phyloP scores from a whole-genome alignment of 164 flowering plant species.

The Liriodendron chinense region DNA sequence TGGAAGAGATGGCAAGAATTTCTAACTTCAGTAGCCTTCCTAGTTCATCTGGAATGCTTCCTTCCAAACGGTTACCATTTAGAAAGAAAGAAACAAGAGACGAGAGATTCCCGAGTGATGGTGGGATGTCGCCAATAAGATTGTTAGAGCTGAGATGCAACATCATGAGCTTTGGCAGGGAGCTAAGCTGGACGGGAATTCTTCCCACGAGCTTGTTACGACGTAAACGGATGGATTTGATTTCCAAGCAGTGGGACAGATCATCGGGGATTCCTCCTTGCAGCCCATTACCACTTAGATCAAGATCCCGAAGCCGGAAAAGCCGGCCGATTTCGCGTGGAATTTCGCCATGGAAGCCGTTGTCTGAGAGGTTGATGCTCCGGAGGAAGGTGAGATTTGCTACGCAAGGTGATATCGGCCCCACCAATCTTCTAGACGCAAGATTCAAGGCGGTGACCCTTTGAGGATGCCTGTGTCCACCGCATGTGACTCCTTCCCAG shows the following conservation, averaged over 20 bases:
- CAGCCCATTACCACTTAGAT: conserved; percentile 29
- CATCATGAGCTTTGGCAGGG: background rate
- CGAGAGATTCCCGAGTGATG: conserved; percentile 19
- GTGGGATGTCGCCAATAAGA: conserved; percentile 19
- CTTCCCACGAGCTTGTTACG: conserved; percentile 2
- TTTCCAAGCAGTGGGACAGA: conserved; percentile 12
- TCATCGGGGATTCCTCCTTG: conserved; percentile 31
- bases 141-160: background rate
- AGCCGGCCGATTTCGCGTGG: conserved; percentile 13
- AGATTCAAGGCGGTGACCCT: too few relatives aligned
- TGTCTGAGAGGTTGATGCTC: too few relatives aligned
- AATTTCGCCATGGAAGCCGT: too few relatives aligned
- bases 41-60: background rate
- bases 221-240: background rate
- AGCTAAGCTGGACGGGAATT: background rate
- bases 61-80: background rate
- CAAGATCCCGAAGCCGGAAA: conserved; percentile 23
- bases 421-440: too few relatives aligned
- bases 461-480: too few relatives aligned
- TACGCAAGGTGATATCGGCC: too few relatives aligned
- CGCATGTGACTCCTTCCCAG: too few relatives aligned
- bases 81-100: background rate
- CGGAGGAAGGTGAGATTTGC: too few relatives aligned
- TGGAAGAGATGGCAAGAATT: background rate
- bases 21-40: background rate